Base-by-base conservation (phyloP, 1,284 basidiomycete species). In the Caloboletus firmus region DNA sequence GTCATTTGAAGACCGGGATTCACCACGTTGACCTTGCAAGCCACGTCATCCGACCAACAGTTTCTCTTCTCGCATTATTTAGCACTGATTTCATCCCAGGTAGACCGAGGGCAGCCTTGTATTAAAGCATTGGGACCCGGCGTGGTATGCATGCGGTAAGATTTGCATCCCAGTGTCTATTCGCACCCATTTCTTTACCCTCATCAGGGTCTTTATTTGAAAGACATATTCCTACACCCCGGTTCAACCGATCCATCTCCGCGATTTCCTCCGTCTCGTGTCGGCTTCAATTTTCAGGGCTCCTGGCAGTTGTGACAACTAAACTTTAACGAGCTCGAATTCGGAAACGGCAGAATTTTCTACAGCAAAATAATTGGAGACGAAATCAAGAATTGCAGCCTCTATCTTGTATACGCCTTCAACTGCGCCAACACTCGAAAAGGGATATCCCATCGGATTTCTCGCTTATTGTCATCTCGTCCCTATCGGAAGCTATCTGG, bases 1-100 rank as follows among this genome's bases (percentile, higher is more conserved):
- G n/a, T n/a, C n/a, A n/a, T n/a, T n/a, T n/a, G n/a, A n/a, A n/a
- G n/a, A n/a, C n/a, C n/a, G n/a, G n/a, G n/a, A n/a, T n/a, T n/a
- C n/a, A n/a, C n/a, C n/a, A n/a, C n/a, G n/a, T 35, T 51, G 37
- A 44, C 39, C 49, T 41, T 43, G 36, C 36, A 52, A 51, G 45
- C 52, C 24, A 31, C 12, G 40, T 61, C 52, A 61, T 45, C 42
- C 49, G 54, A 60, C 54, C 36, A n/a, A n/a, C n/a, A 26, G 44
- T 22, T 34, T 28, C 31, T 28, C 32, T 32, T 51, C 53, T 49
- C 62, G 59, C 52, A 43, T 49, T n/a, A n/a, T 37, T 34, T 10
- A 12, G 8, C 40, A n/a, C 20, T 35, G 15, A 22, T 34, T 47
- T 24, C 45, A 45, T 51, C 46, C 26, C 20, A 26, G 11, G 20